Conservation (phyloP, 2,329 filamentous ascomycete genomes). For the Aspergillus tubingensis region DNA sequence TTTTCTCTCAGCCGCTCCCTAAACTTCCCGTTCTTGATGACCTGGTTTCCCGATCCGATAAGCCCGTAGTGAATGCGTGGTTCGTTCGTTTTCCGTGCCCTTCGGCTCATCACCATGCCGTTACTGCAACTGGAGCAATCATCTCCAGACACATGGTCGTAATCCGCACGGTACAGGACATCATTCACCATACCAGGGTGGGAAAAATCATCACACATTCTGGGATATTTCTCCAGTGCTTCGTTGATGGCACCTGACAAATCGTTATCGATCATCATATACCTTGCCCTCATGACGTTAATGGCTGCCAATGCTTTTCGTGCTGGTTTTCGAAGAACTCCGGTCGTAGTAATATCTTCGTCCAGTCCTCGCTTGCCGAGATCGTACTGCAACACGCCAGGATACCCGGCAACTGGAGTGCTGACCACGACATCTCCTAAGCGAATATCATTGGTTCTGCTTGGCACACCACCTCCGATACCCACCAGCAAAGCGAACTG, state of each 20-base stretch:
- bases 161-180: neutral
- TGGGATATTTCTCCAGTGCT: neutral
- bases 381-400: conserved; percentile 35
- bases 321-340: conserved; percentile 17
- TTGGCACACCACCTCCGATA: conserved; percentile 33
- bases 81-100: conserved; percentile 7
- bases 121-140: neutral
- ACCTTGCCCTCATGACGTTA: neutral
- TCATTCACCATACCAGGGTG: neutral
- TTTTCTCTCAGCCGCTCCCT: conserved; percentile 19
- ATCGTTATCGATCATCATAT: too few species aligned
- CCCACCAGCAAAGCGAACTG: conserved; percentile 32
- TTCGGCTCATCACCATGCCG: neutral
- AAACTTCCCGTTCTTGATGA: conserved; percentile 23
- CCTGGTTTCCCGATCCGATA: conserved; percentile 30
- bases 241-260: neutral
- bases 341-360: conserved; percentile 24
- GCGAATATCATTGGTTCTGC: conserved; percentile 24
- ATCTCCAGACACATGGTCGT: neutral
- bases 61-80: conserved; percentile 26
- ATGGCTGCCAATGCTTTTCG: conserved; percentile 16
- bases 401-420: conserved; percentile 14
- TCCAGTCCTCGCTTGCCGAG: conserved; percentile 25
- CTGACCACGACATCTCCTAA: conserved; percentile 35
- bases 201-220: conserved; percentile 5